A percentile compares a stretch with the other conserved stretches of the same genome.
phyloP scores from a whole-genome alignment of 257 asterid genomes.

The Datura wrightii region DNA sequence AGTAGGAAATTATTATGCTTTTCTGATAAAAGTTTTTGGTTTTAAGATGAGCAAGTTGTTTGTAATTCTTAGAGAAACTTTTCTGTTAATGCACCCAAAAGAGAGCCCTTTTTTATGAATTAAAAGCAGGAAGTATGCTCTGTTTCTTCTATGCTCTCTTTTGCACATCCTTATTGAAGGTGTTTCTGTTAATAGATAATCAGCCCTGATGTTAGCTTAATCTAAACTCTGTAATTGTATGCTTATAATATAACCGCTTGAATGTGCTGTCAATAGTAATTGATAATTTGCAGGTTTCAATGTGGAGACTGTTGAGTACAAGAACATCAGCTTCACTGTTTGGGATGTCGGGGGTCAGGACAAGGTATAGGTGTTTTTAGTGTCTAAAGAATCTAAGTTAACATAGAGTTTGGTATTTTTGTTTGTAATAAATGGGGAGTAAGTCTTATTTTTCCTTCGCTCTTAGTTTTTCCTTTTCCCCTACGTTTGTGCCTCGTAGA shows the following conservation, averaged over 20 bases:
- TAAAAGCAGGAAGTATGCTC: background rate
- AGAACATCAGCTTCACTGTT: constrained; percentile 90
- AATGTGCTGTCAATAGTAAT: background rate
- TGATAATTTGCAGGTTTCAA: constrained; percentile 64
- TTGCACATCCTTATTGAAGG: background rate
- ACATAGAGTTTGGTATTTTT: constrained; percentile 16
- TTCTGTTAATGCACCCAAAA: background rate
- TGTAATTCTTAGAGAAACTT: background rate
- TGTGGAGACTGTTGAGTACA: constrained; percentile 89
- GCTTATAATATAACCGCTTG: background rate
- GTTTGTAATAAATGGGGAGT: background rate
- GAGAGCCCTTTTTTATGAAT: background rate
- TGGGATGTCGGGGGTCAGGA: constrained; percentile 98
- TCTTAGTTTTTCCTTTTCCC: background rate
- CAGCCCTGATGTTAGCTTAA: background rate
- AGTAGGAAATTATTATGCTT: background rate
- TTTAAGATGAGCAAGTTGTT: background rate
- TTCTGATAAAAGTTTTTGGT: background rate
- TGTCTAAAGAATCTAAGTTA: background rate
- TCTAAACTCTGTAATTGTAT: constrained; percentile 8
- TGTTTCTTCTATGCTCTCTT: background rate
- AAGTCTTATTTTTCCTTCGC: background rate
- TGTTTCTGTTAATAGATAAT: background rate
- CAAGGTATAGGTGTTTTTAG: constrained; percentile 53
- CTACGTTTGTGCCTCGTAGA: background rate